Evolutionary conservation across 768 basidiomycete genomes (phyloP).

Genomic region (Pleurotus tuoliensis): DNA sequence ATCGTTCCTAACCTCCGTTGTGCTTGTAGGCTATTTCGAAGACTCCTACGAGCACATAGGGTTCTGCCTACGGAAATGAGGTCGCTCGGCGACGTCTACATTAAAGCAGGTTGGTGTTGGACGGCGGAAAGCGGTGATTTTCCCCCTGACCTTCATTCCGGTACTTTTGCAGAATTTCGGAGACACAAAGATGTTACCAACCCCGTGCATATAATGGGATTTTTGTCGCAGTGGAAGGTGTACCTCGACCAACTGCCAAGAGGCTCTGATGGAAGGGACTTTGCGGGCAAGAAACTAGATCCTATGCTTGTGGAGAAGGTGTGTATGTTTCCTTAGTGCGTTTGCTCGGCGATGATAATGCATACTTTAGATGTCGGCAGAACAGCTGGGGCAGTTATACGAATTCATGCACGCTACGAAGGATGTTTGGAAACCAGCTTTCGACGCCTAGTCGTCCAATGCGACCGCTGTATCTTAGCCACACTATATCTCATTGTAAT

Average conservation of each 20-base stretch:
- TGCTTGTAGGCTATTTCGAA: conserved; percentile 65
- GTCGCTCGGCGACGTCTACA: conserved; percentile 78
- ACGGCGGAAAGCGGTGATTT: not conserved
- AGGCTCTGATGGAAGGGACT: conserved; percentile 39
- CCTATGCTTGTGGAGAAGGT: conserved; percentile 76
- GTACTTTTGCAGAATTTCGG: conserved; percentile 67
- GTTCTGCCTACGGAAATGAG: conserved; percentile 74
- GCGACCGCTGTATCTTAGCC: too few species aligned
- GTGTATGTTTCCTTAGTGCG: conserved; percentile 8
- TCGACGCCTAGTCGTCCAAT: too few species aligned
- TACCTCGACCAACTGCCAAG: conserved; percentile 75
- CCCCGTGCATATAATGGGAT: conserved; percentile 89
- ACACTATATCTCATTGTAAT: too few species aligned
- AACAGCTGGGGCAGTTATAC: conserved; percentile 91
- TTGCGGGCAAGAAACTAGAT: conserved; percentile 67
- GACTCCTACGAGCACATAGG: conserved; percentile 77
- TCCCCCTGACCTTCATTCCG: conserved; percentile 6
- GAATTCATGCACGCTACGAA: conserved; percentile 92
- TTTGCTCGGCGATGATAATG: not conserved
- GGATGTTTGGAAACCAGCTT: conserved; percentile 74
- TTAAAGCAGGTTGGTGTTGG: conserved; percentile 63
- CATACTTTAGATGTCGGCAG: conserved; percentile 69
- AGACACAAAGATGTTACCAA: conserved; percentile 77
- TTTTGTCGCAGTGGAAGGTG: conserved; percentile 91
- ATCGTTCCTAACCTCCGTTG: too few species aligned